Base-by-base conservation (phyloP, 768 basidiomycete genomes). In the Chiua virens region DNA sequence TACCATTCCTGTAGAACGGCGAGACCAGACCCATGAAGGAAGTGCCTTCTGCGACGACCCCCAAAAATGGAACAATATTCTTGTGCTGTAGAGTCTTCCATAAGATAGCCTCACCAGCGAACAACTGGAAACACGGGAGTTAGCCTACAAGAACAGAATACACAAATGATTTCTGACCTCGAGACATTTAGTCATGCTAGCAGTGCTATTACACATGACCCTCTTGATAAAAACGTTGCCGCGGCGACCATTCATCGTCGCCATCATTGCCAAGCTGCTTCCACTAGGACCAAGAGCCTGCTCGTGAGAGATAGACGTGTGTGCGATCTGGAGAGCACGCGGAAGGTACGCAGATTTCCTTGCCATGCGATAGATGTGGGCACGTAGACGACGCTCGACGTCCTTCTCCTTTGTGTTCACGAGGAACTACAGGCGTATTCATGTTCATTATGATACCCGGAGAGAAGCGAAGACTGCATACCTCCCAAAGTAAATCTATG, bases 291-390 rank as follows among this genome's bases (percentile, higher is more conserved):
- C 46, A 18, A 57, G 25, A 21, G 2, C 0, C 1, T 7, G 43
- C 30, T 11, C 23, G 15, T 38, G 23, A 3, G 44, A 43, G 21
- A 52, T 40, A 15, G 43, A 50, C 13, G 40, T 9, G 23, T 6
- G 23, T 38, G 10, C 25, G 18, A 65, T 67, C 18, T 11, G 44
- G n/a, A 65, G n/a, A n/a, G 2, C 50, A 41, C 2, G 30, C 14
- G 63, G 68, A 13, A 67, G 45, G 40, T 67, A 53, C 17, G 53
- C 56, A 5, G 53, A 67, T 36, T 68, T 67, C 41, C 65, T 65
- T 25, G 68, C 53, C 56, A 69, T 53, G 30, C 68, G 65, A 15
- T 66, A 62, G 30, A 66, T 56, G 30, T 42, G 47, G 32, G 60
- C 53, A 38, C 46, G 58, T 28, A 65, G 50, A 20, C 51, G 66